These are phyloP conservation scores for Flaveria trinervia DNA, from an alignment of 129 eudicot genomes.

Conservation along the genomic window DNA sequence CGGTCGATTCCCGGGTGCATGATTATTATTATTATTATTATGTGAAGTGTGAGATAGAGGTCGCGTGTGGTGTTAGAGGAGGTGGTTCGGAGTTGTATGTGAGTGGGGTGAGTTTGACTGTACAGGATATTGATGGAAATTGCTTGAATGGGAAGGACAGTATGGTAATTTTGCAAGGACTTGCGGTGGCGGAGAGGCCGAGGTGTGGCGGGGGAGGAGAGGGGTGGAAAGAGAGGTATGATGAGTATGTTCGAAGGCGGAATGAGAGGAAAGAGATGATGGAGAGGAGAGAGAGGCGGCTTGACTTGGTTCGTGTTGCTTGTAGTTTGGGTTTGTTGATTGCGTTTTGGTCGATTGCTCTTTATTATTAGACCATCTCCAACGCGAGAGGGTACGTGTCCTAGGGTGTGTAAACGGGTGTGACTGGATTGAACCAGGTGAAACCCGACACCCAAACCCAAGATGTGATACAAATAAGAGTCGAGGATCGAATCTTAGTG, in stretches of 20 bases:
- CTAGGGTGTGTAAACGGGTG: no score
- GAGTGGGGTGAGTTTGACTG: conserved; percentile 27
- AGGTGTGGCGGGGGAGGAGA: conserved; percentile 11
- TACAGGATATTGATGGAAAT: conserved; percentile 31
- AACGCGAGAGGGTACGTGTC: no score
- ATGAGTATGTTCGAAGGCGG: conserved; percentile 15
- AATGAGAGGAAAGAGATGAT: conserved; percentile 18
- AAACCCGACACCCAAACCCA: no score
- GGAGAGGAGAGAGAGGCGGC: conserved; percentile 25
- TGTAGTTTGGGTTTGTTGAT: conserved; percentile 23
- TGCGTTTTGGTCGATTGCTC: conserved; percentile 30
- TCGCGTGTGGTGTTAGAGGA: conserved; percentile 38
- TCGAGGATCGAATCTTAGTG: no score
- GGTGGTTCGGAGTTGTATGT: conserved; percentile 24
- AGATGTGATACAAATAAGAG: no score
- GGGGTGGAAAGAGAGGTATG: conserved; percentile 17
- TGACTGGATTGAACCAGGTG: no score
- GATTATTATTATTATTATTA: not conserved
- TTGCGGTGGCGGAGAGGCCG: conserved; percentile 21
- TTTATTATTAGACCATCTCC: not conserved
- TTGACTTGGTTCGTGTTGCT: conserved; percentile 22
- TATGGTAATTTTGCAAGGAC: conserved; percentile 38
- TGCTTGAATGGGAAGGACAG: conserved; percentile 33
- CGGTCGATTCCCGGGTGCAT: not conserved
- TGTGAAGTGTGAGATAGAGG: conserved; percentile 33